Conservation (phyloP, 202 grass and related monocot genomes). For the Elaeis oleifera region DNA sequence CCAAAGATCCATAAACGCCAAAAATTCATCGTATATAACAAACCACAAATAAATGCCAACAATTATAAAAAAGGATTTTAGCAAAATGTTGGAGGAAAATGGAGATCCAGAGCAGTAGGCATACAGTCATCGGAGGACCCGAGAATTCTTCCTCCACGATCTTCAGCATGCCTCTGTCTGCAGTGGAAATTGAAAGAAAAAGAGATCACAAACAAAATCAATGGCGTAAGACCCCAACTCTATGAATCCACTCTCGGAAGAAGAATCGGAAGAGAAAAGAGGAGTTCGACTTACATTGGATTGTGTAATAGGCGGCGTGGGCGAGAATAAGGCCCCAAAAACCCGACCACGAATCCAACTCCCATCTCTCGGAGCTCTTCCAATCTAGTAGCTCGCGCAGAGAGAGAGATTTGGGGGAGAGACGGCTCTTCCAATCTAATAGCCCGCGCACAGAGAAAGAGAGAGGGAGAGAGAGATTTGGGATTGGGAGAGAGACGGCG, state of each 20-base stretch:
- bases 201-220: not conserved
- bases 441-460: not conserved
- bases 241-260: not conserved
- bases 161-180: conserved; percentile 80
- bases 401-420: too few relatives aligned
- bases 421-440: not conserved
- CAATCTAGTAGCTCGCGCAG: not conserved
- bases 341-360: conserved; percentile 58
- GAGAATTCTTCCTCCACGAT: conserved; percentile 93
- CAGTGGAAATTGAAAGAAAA: conserved; percentile 18
- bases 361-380: conserved; percentile 32
- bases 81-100: conserved; percentile 1
- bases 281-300: conserved; percentile 45
- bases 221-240: conserved; percentile 7
- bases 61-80: conserved; percentile 2
- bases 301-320: conserved; percentile 74
- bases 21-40: too few relatives aligned
- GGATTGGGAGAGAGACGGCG: too few relatives aligned
- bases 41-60: not conserved
- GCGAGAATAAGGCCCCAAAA: conserved; percentile 66
- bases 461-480: too few relatives aligned
- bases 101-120: conserved; percentile 3
- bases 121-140: conserved; percentile 59
- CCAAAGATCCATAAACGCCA: not conserved
- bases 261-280: not conserved